Conservation (phyloP, 2,329 filamentous ascomycete species). For the Blastomyces gilchristii region DNA sequence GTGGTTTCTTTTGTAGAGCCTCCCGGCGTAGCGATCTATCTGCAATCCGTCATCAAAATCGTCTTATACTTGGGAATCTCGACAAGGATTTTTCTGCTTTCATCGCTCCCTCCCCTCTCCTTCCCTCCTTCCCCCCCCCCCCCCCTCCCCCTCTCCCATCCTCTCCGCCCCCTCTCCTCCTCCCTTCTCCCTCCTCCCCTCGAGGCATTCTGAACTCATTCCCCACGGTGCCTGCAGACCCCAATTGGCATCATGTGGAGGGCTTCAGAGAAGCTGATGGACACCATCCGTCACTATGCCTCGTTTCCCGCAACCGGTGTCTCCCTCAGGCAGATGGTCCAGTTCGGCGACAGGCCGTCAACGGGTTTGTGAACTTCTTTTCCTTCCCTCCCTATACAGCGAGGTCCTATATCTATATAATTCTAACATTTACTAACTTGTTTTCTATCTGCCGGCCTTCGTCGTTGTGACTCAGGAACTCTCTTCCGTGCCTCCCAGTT, state of each 20-base stretch:
- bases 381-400: neutral
- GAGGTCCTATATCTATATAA: neutral
- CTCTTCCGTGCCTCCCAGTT: constrained; percentile 97
- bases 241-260: constrained; percentile 64
- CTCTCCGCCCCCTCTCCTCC: neutral
- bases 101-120: too few relatives aligned
- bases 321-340: constrained; percentile 96
- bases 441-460: neutral
- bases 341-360: constrained; percentile 91
- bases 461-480: constrained; percentile 52
- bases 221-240: neutral
- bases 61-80: too few relatives aligned
- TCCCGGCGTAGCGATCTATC: too few relatives aligned
- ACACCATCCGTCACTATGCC: constrained; percentile 94
- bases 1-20: too few relatives aligned
- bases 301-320: constrained; percentile 94
- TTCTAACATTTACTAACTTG: neutral
- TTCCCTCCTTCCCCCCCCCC: too few relatives aligned
- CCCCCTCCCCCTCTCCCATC: neutral
- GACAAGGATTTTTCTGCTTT: too few relatives aligned
- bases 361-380: constrained; percentile 50
- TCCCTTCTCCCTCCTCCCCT: neutral
- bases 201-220: neutral
- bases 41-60: too few relatives aligned
- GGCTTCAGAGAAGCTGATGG: constrained; percentile 80